Evolutionary conservation across 176 grass and related monocot species (phyloP), one percentile per base, ranked within the genome.

Genomic region (Stipa capillata): DNA sequence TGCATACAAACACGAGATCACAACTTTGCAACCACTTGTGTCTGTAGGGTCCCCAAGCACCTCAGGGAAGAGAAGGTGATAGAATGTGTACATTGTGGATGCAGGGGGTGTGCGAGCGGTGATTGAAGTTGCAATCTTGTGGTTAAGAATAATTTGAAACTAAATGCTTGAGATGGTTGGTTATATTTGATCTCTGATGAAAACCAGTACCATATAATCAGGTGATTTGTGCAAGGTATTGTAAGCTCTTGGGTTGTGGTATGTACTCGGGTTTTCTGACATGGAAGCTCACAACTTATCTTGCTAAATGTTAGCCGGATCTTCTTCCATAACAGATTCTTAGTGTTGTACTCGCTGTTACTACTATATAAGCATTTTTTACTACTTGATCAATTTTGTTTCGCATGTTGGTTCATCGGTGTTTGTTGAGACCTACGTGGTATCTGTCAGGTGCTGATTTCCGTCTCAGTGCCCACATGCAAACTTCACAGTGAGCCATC

Each of bases 1-100:
- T 94, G 92, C 83, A 91, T 94, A 73, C 92, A 94, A 25, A 91
- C 89, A 45, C 71, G 92, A 67, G 92, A 89, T 83, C 92, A 94
- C 79, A 94, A 94, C 32, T 91, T 87, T 37, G 83, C 85, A 45
- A 94, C 89, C 45, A 91, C 92, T 3, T 94, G 92, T 41, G 89
- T 94, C 0, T 91, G 92, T 50, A 87, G 89, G 65, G 86, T 94
- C n/a, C 92, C 92, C 40, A 94, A 94, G 67, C 86, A 94, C 74
- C 79, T 91, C 23, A 81, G 92, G 76, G 86, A 94, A 79, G 92
- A 94, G 65, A 94, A 84, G 52, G 91, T 97, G 60, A 97, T 97
- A 69, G 92, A 94, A 82, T 94, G 89, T 25, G 90, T 94, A 21
- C 92, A 94, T 35, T 92, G 95, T 3, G 89, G 89, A n/a, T 94